Evolutionary conservation across 495 filamentous ascomycete species (phyloP).

Genomic region (Penicillium flavigenum): DNA sequence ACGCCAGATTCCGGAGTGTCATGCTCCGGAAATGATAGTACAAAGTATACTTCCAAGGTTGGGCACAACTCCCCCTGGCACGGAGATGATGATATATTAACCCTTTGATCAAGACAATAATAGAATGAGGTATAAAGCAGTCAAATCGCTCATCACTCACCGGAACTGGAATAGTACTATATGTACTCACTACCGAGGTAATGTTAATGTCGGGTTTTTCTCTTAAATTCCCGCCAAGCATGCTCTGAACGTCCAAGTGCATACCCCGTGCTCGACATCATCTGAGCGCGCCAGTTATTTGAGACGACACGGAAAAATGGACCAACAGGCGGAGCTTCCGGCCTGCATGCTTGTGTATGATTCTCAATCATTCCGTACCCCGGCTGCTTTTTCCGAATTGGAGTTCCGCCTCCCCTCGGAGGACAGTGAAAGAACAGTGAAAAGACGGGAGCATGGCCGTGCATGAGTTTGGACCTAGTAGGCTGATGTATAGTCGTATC

Average conservation of each 20-base stretch:
- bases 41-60: neutral
- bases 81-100: neutral
- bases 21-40: neutral
- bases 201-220: neutral
- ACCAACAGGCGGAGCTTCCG: neutral
- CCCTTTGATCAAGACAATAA: neutral
- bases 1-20: neutral
- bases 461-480: slow-evolving; percentile 12
- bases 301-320: neutral
- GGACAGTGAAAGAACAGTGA: neutral
- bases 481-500: neutral
- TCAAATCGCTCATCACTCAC: neutral
- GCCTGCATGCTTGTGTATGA: slow-evolving; percentile 1
- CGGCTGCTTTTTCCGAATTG: slow-evolving; percentile 8
- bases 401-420: neutral
- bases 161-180: neutral
- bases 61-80: neutral
- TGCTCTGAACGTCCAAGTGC: slow-evolving; percentile 3
- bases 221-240: slow-evolving; percentile 7
- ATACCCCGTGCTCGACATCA: slow-evolving; percentile 3
- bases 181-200: neutral
- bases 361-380: neutral
- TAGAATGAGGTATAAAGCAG: neutral
- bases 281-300: neutral
- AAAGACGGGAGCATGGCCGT: slow-evolving; percentile 13